Conservation (phyloP, 768 basidiomycete genomes). For the Macrocybe gigantea region DNA sequence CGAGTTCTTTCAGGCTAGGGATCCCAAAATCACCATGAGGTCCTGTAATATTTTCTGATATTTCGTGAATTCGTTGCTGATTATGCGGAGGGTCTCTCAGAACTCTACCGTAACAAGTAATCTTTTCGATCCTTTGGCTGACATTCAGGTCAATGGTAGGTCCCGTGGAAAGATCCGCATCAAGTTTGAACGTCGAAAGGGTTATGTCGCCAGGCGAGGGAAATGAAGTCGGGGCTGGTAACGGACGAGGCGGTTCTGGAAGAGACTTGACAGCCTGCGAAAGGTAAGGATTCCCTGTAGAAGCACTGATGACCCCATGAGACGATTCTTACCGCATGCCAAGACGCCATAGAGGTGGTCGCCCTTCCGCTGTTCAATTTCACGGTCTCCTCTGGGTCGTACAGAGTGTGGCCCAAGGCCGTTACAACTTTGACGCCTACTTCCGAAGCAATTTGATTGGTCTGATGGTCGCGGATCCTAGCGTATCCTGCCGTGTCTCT, state of each 20-base stretch:
- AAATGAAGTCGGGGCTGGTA: slow-evolving; percentile 2
- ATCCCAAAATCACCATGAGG: slow-evolving; percentile 6
- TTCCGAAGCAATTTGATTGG: slow-evolving; percentile 10
- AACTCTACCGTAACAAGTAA: slow-evolving; percentile 4
- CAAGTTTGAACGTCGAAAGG: not conserved
- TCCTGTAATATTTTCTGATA: slow-evolving; percentile 2
- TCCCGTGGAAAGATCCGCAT: not conserved
- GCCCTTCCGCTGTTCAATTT: slow-evolving; percentile 10
- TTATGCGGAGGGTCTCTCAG: not conserved
- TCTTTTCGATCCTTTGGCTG: not conserved
- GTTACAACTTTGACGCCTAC: slow-evolving; percentile 10
- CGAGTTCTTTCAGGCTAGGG: slow-evolving; percentile 3
- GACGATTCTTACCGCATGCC: slow-evolving; percentile 6
- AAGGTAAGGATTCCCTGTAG: not conserved
- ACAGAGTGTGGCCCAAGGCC: slow-evolving; percentile 7
- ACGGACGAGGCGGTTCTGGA: slow-evolving; percentile 4
- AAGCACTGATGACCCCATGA: not conserved
- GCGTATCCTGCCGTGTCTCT: slow-evolving; percentile 11
- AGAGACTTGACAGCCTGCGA: slow-evolving; percentile 5
- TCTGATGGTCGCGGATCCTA: slow-evolving; percentile 6
- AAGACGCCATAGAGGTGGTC: slow-evolving; percentile 9
- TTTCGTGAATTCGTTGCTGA: not conserved
- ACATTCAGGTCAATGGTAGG: slow-evolving; percentile 1
- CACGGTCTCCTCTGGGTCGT: slow-evolving; percentile 6
- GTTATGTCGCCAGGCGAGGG: slow-evolving; percentile 5